Percentiles rank a stretch among this genome's conserved stretches.
phyloP scores from a whole-genome alignment of 208 protist species.

The Trypanosoma rangeli region DNA sequence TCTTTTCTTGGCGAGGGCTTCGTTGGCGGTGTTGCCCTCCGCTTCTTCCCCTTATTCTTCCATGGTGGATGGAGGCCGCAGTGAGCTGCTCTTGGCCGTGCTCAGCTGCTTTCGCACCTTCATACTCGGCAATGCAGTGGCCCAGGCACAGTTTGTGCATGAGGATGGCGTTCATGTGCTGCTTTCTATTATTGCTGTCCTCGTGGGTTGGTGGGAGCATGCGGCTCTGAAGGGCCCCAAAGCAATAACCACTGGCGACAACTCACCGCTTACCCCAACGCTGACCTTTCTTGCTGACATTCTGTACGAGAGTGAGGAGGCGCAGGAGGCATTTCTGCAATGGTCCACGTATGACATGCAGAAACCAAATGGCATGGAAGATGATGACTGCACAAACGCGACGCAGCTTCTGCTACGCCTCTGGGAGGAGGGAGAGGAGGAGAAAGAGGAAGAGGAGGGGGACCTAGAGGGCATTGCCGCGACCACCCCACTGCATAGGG shows the following conservation, averaged over 20 bases:
- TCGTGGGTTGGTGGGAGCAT: constrained; percentile 11
- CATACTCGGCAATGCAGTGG: constrained; percentile 34
- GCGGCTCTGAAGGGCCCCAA: background rate
- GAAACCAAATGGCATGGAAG: background rate
- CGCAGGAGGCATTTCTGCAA: constrained; percentile 47
- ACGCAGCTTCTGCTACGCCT: constrained; percentile 46
- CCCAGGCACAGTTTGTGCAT: constrained; percentile 44
- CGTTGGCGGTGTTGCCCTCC: constrained; percentile 3
- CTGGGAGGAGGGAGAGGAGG: constrained; percentile 25
- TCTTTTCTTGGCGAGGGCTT: constrained; percentile 13
- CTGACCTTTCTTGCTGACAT: constrained; percentile 69
- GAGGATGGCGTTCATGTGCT: constrained; percentile 48
- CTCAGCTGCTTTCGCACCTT: constrained; percentile 33
- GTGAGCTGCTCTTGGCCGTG: constrained; percentile 31
- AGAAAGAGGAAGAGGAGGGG: background rate
- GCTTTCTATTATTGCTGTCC: constrained; percentile 43
- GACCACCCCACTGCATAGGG: background rate
- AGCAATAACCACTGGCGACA: background rate
- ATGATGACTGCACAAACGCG: constrained; percentile 26
- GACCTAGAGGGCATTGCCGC: background rate
- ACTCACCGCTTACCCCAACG: background rate
- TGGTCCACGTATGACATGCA: constrained; percentile 45
- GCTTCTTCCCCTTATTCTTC: background rate
- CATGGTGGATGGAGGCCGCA: background rate
- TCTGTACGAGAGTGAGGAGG: constrained; percentile 39